A percentile compares a stretch with the other conserved stretches of the same genome.
Evolutionary conservation across 1,284 basidiomycete genomes (phyloP).

Genomic region (Ustilago lituana): DNA sequence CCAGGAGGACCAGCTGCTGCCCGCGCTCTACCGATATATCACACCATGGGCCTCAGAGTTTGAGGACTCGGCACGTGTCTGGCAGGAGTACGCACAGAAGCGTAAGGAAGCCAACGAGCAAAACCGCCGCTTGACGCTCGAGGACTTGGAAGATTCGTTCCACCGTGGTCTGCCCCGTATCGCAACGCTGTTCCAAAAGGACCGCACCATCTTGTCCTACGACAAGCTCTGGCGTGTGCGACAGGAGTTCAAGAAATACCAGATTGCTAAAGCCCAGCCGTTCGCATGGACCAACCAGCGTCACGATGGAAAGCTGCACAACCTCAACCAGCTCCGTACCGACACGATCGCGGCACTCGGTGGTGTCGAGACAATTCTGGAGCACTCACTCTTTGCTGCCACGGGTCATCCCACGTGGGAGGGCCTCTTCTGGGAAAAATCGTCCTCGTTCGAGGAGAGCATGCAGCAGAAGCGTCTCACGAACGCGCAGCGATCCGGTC

Average conservation of each 20-base stretch:
- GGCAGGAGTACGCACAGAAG: conserved; percentile 99
- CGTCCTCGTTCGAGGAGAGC: conserved; percentile 89
- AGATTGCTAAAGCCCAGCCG: conserved; percentile 83
- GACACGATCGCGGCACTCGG: conserved; percentile 99
- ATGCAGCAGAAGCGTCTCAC: conserved; percentile 84
- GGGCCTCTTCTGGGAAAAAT: conserved; percentile 73
- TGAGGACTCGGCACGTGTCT: conserved; percentile 95
- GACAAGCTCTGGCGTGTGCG: conserved; percentile 88
- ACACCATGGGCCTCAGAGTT: conserved; percentile 99
- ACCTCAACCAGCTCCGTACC: conserved; percentile 96
- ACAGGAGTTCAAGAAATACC: conserved; percentile 97
- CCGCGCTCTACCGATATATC: conserved; percentile 96
- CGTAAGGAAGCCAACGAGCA: conserved; percentile 97
- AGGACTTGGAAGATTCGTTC: conserved; percentile 97
- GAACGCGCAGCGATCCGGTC: conserved; percentile 93
- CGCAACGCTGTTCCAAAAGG: conserved; percentile 97
- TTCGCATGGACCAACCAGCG: conserved; percentile 99
- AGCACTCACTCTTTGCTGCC: conserved; percentile 97
- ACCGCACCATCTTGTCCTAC: conserved; percentile 94
- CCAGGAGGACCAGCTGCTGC: conserved; percentile 74
- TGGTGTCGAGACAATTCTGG: conserved; percentile 95
- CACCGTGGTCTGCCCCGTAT: conserved; percentile 98
- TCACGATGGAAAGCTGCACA: conserved; percentile 98
- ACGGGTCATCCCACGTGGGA: conserved; percentile 78
- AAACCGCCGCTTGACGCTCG: conserved; percentile 95